phyloP scores from a whole-genome alignment of 257 asterid species.

The Coffea eugenioides region DNA sequence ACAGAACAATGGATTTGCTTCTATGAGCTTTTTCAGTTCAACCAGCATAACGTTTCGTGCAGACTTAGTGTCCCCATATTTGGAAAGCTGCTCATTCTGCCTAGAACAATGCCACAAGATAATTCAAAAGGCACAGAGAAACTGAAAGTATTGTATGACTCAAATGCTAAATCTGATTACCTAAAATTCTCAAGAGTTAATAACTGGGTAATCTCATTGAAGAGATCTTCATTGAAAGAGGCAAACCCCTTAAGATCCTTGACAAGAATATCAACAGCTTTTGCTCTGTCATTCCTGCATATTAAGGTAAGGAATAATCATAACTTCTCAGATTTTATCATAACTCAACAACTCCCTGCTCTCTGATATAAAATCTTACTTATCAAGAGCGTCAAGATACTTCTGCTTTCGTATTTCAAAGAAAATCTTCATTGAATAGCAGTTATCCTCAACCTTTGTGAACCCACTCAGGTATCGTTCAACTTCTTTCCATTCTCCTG shows the following conservation, averaged over 20 bases:
- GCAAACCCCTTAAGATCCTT: slow-evolving; percentile 94
- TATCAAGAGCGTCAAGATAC: slow-evolving; percentile 95
- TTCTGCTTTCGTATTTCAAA: slow-evolving; percentile 95
- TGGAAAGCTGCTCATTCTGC: slow-evolving; percentile 97
- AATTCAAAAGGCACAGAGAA: slow-evolving; percentile 12
- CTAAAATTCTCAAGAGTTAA: slow-evolving; percentile 84
- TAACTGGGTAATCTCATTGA: slow-evolving; percentile 87
- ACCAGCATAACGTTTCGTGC: slow-evolving; percentile 87
- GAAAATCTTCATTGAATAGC: slow-evolving; percentile 92
- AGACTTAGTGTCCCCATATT: slow-evolving; percentile 91
- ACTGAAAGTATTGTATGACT: slow-evolving; percentile 7
- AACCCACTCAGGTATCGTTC: slow-evolving; percentile 84
- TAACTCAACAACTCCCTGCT: neutral
- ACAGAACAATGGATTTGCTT: slow-evolving; percentile 90
- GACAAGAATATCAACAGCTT: slow-evolving; percentile 90
- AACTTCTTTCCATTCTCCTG: slow-evolving; percentile 98
- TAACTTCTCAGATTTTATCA: neutral
- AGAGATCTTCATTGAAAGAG: slow-evolving; percentile 90
- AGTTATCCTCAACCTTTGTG: slow-evolving; percentile 94
- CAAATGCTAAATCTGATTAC: slow-evolving; percentile 36
- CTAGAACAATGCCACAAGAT: slow-evolving; percentile 39
- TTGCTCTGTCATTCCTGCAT: slow-evolving; percentile 80
- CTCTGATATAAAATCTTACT: slow-evolving; percentile 37
- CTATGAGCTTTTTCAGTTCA: slow-evolving; percentile 86
- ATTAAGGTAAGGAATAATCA: slow-evolving; percentile 5